Conservation (phyloP, 2,329 filamentous ascomycete species). For the Metarhizium robertsii region DNA sequence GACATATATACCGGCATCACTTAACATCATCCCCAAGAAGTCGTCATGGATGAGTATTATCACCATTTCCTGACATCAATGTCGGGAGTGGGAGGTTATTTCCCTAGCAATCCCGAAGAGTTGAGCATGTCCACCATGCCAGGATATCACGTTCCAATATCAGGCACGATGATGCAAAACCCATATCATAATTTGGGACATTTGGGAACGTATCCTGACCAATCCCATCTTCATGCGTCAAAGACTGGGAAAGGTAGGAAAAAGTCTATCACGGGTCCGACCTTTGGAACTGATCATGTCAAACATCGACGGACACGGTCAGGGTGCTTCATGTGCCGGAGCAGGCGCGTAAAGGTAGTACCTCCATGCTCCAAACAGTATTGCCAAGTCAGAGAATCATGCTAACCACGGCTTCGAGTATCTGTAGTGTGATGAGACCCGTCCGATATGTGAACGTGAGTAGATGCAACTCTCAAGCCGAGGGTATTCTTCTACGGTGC, state of each 20-base stretch:
- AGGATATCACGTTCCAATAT: slow-evolving; percentile 19
- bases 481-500: not conserved
- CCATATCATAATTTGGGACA: slow-evolving; percentile 39
- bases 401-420: slow-evolving; percentile 16
- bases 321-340: slow-evolving; percentile 86
- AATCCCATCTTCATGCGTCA: slow-evolving; percentile 35
- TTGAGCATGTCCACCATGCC: slow-evolving; percentile 26
- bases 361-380: not conserved
- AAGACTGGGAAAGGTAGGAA: slow-evolving; percentile 41
- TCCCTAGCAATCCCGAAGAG: slow-evolving; percentile 29
- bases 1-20: slow-evolving; percentile 5
- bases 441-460: slow-evolving; percentile 75
- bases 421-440: slow-evolving; percentile 75
- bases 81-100: slow-evolving; percentile 33
- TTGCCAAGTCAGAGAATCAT: not conserved
- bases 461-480: not conserved
- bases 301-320: slow-evolving; percentile 92
- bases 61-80: slow-evolving; percentile 45
- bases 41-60: slow-evolving; percentile 46
- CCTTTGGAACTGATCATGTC: slow-evolving; percentile 53
- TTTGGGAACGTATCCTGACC: slow-evolving; percentile 40
- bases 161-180: slow-evolving; percentile 25
- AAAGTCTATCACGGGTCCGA: slow-evolving; percentile 34
- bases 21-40: not conserved
- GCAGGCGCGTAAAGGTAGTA: slow-evolving; percentile 70